Base-by-base conservation (phyloP, 2,329 filamentous ascomycete species). In the Lomentospora prolificans region DNA sequence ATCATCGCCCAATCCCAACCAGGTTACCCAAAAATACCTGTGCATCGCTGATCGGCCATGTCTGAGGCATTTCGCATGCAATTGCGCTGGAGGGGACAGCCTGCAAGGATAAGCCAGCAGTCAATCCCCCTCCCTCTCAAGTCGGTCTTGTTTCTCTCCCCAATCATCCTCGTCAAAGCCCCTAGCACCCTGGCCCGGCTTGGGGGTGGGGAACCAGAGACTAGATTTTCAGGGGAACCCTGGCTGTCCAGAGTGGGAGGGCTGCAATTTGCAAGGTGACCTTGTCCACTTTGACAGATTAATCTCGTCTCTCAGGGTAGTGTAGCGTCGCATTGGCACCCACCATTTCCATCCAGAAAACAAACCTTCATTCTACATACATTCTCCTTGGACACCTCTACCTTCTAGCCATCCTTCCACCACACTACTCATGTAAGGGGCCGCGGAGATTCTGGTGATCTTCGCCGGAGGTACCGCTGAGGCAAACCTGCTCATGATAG, bases 221-320 rank as follows among this genome's bases (percentile, higher is more conserved):
- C 10, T 48, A 22, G 22, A 48, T 48, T 48, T 48, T 48, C 44
- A 48, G 44, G 44, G 44, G 44, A 48, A 48, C 44, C 36, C 44
- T 48, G 44, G 44, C 17, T 22, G 44, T 6, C 7, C 12, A 14
- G 17, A 48, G 6, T n/a, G 17, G 44, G 44, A 22, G 22, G 17
- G 44, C 44, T 48, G 44, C 44, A 48, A 48, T 48, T 48, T 48
- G 44, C 44, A 22, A 25, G 44, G 44, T 48, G 44, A 48, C 22
- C 44, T 48, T 48, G 44, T 22, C 44, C 44, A 25, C 22, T 48
- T n/a, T 48, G 44, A 48, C 44, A 48, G 44, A 48, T 48, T 48
- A 48, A 48, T 48, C 44, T 48, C 44, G 22, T 48, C 44, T 12
- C 44, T 22, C 44, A 48, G 44, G 44, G 44, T 48, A 48, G 17